Base-by-base conservation (phyloP, 805 yeast genomes). In the Candida sakaeoensis region DNA sequence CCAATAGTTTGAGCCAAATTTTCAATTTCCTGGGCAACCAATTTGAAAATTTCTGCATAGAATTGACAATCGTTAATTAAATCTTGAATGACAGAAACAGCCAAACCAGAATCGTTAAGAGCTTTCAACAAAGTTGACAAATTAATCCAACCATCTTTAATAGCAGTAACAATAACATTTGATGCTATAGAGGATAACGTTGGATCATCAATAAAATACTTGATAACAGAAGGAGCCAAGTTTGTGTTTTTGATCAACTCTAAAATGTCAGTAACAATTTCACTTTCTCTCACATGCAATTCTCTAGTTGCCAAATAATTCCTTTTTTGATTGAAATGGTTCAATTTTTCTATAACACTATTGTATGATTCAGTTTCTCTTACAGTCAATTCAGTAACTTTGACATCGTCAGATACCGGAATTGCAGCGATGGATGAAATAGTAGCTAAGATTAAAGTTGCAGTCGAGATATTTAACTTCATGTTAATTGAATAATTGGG, bases 41-140 rank as follows among this genome's bases (percentile, higher is more conserved):
- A 47, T 42, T 60, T 54, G 54, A 58, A 68, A 44, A 68, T 65
- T 38, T 58, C 61, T 21, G 62, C 57, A 51, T 68, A 68, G 51
- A 68, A 61, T 5, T 50, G 37, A 58, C 74, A 68, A 51, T 68
- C 62, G 38, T 43, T 46, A 48, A 68, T 60, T 42, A 68, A 49
- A 49, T 54, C 55, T 39, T 61, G 44, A 41, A 68, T 63, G 35
- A 66, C 67, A 15, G 49, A 52, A 26, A 51, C 60, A 29, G 69
- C 69, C 44, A 68, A 61, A 29, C 74, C 74, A 27, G 72, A 66
- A 40, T 68, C 66, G 44, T 59, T 61, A 49, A 68, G 61, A 22
- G 70, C 59, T 29, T 54, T 63, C 45, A 66, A 56, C 47, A 68
- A 64, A 7, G 71, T 63, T 39, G 54, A 51, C 42, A 68, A 44